Evolutionary conservation across 306 rosid species (phyloP).

Genomic region (Rubus idaeus): DNA sequence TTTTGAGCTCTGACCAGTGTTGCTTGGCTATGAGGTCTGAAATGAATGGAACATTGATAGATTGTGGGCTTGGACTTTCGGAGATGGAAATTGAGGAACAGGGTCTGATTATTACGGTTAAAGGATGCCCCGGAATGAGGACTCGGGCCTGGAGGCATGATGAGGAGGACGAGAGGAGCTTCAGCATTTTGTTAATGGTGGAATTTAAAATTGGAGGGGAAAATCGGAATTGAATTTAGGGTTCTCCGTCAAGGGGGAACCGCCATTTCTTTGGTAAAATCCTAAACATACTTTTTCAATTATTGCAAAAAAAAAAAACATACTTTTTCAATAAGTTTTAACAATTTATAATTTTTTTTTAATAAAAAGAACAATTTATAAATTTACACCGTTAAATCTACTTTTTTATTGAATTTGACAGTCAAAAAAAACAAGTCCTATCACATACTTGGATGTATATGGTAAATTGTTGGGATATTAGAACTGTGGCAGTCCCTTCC

Average conservation of each 20-base stretch:
- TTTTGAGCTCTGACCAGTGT: conserved; percentile 74
- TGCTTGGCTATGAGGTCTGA: conserved; percentile 67
- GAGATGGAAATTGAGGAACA: conserved; percentile 16
- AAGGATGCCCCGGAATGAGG: conserved; percentile 36
- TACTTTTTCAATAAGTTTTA: no score
- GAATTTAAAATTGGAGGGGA: conserved; percentile 1
- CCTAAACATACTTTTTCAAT: no score
- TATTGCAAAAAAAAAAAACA: no score
- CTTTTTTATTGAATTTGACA: no score
- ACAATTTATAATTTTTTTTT: no score
- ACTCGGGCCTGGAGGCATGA: conserved; percentile 37
- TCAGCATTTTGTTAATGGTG: conserved; percentile 52
- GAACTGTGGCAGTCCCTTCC: background rate
- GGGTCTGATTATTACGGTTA: background rate
- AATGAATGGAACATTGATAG: conserved; percentile 29
- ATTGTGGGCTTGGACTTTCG: conserved; percentile 27
- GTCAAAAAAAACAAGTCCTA: no score
- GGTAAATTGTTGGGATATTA: no score
- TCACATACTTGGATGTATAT: no score
- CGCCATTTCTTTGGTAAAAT: conserved; percentile 38
- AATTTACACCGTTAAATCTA: no score
- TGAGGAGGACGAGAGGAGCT: conserved; percentile 47
- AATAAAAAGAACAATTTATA: no score
- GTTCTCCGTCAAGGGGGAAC: conserved; percentile 20
- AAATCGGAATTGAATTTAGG: conserved; percentile 13